Base-by-base conservation (phyloP, 371 early-diverging fungal genomes). In the Mortierella sp. region DNA sequence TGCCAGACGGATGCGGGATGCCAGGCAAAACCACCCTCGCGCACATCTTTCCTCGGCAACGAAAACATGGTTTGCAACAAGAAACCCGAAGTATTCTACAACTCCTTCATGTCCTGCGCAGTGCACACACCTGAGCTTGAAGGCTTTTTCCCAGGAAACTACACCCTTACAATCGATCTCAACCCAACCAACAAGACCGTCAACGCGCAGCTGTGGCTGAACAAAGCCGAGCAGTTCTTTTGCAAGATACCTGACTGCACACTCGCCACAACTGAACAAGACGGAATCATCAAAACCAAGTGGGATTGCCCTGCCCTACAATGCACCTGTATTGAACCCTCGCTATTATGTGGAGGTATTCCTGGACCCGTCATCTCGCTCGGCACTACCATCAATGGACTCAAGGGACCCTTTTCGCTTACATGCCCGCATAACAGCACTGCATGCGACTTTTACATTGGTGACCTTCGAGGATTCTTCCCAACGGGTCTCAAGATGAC, bases 11-110 rank as follows among this genome's bases (percentile, higher is more conserved):
- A 76, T 37, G 54, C 51, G n/a, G 69, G 60, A 6, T 76, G 76
- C 27, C 60, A 43, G 32, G 55, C 70, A 19, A 70, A 60, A 41
- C 42, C 62, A 11, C 61, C 65, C 11, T 49, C 69, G 15, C 64
- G 76, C 24, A 52, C 65, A 6, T 61, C 76, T 8, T 54, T 69
- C 46, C 37, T 76, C 26, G 76, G 65, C 6, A 54, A 60, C 56
- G 76, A 76, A 34, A 47, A 44, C 15, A 64, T 76, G 76, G 76
- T 69, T n/a, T 76, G 76, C 59, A 76, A 76, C 62, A 76, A 76
- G 60, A 61, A 76, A 14, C 55, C 76, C 7, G 65, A 76, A 31
- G 65, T 64, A 24, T 76, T 64, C 28, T 50, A 64, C 46, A 55
- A 64, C 17, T 26, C 57, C 17, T 69, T 43, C 50, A 75, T 75